Percentiles rank a stretch among this genome's conserved stretches.
Evolutionary conservation across 1,284 basidiomycete genomes (phyloP).

Genomic region (Irpex sp.): DNA sequence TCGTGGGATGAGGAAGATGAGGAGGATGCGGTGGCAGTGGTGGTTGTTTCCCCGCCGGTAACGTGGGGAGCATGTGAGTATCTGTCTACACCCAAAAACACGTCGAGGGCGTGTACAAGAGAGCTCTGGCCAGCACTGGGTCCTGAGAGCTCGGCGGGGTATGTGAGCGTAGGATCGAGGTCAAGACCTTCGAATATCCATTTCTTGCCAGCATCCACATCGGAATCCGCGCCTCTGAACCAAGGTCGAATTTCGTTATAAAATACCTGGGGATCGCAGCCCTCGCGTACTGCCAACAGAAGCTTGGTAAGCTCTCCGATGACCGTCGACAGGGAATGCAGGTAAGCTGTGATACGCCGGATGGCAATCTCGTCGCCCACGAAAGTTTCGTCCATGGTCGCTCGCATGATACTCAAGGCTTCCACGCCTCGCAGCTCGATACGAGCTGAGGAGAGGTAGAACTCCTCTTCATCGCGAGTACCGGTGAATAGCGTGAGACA

Average conservation of each 20-base stretch:
- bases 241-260: constrained; percentile 88
- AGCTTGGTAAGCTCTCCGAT: constrained; percentile 64
- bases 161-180: constrained; percentile 40
- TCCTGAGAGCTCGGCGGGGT: constrained; percentile 72
- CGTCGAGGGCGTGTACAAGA: constrained; percentile 85
- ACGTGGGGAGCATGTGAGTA: constrained; percentile 33
- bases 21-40: constrained; percentile 16
- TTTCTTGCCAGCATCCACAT: constrained; percentile 43
- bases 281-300: constrained; percentile 65
- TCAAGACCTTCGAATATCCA: constrained; percentile 86
- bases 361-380: constrained; percentile 79
- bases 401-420: constrained; percentile 83
- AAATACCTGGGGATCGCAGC: constrained; percentile 79
- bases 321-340: constrained; percentile 61
- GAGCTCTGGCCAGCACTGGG: constrained; percentile 91
- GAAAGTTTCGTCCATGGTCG: constrained; percentile 90
- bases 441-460: constrained; percentile 86
- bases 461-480: constrained; percentile 84
- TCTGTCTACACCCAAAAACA: constrained; percentile 85
- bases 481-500: constrained; percentile 77
- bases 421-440: constrained; percentile 90
- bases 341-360: constrained; percentile 71
- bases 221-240: constrained; percentile 85
- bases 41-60: constrained; percentile 20
- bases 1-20: constrained; percentile 11